A percentile compares a stretch with the other conserved stretches of the same genome.
These are phyloP conservation scores for Ophiosphaerella narmari DNA, from an alignment of 2,329 filamentous ascomycete species.

Conservation along the genomic window DNA sequence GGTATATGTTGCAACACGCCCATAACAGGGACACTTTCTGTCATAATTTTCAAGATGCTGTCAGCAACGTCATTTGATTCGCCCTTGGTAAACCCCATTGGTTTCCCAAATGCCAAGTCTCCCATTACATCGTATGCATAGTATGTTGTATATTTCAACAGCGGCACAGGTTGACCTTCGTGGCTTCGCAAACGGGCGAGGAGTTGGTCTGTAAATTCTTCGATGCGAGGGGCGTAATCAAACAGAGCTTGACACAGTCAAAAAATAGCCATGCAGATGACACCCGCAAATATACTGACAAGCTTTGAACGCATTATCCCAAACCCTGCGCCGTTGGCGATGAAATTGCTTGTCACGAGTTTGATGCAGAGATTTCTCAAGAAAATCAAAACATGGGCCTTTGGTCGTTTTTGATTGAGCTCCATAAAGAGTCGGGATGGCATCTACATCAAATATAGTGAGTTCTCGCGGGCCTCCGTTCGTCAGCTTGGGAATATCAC, in stretches of 20 bases:
- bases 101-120: no score
- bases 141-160: slow-evolving; percentile 48
- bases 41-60: no score
- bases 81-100: no score
- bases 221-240: slow-evolving; percentile 24
- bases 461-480: slow-evolving; percentile 27
- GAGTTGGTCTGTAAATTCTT: slow-evolving; percentile 28
- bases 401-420: slow-evolving; percentile 30
- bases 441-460: slow-evolving; percentile 27
- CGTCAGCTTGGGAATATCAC: slow-evolving; percentile 4
- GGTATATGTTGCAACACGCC: no score
- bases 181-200: slow-evolving; percentile 18
- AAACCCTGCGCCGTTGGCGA: slow-evolving; percentile 30
- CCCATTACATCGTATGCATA: slow-evolving; percentile 49
- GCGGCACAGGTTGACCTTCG: slow-evolving; percentile 39
- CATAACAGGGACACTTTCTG: no score
- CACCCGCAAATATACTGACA: background rate
- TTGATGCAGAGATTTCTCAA: slow-evolving; percentile 28
- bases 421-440: slow-evolving; percentile 25
- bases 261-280: background rate
- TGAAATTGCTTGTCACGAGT: slow-evolving; percentile 33
- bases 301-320: slow-evolving; percentile 36
- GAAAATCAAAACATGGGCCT: slow-evolving; percentile 29
- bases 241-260: slow-evolving; percentile 15
- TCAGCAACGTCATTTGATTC: no score